Percentiles rank a stretch among this genome's conserved stretches.
These are phyloP conservation scores for Talaromyces sp. DNA, from an alignment of 2,329 filamentous ascomycete species.

Conservation along the genomic window DNA sequence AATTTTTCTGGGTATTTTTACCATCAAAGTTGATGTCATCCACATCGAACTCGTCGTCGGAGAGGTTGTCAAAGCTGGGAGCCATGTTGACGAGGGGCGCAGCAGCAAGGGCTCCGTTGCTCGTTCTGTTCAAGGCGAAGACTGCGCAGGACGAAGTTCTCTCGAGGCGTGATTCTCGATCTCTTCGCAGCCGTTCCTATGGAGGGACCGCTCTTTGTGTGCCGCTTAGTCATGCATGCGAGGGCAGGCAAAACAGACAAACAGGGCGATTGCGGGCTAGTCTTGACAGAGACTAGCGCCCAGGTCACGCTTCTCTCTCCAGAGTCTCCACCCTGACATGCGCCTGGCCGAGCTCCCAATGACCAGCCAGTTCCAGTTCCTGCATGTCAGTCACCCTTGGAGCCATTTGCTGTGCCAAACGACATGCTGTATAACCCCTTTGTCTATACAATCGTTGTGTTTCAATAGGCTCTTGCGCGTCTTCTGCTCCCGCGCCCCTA, in stretches of 20 bases:
- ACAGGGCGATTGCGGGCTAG: not conserved
- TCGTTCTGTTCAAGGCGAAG: not conserved
- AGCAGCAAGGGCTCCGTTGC: slow-evolving; percentile 14
- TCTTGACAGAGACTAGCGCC: not conserved
- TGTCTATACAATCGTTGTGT: not conserved
- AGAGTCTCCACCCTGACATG: not conserved
- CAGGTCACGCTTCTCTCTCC: not conserved
- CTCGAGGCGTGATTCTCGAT: not conserved
- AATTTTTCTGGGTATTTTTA: slow-evolving; percentile 19
- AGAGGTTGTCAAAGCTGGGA: slow-evolving; percentile 85
- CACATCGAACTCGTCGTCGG: slow-evolving; percentile 85
- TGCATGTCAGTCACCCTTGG: not conserved
- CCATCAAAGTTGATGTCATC: slow-evolving; percentile 88
- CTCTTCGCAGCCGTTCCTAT: not conserved
- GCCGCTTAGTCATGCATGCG: slow-evolving; percentile 14
- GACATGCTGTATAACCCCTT: not conserved
- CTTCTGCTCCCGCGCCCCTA: not conserved
- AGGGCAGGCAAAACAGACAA: slow-evolving; percentile 10
- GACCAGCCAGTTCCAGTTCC: not conserved
- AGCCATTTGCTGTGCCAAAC: not conserved
- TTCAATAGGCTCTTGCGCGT: not conserved
- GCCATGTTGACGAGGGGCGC: slow-evolving; percentile 62
- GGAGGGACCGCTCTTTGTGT: slow-evolving; percentile 15
- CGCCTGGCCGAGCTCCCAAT: not conserved
- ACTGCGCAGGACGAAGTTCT: not conserved